phyloP scores from a whole-genome alignment of 768 basidiomycete species.

The Psilocybe cubensis region DNA sequence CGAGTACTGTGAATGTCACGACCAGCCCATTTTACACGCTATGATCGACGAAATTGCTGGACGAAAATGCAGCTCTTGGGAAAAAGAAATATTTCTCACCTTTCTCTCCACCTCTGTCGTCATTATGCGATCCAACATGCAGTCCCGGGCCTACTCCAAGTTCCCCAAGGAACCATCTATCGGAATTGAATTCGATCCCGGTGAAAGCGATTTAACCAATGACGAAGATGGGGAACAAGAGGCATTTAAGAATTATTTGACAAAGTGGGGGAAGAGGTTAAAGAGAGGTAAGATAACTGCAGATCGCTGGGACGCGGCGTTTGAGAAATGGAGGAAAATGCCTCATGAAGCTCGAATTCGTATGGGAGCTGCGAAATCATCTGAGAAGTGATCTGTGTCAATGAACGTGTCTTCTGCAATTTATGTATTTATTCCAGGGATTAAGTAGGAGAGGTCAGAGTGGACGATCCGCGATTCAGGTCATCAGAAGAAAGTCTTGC shows the following conservation, averaged over 20 bases:
- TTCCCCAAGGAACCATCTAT: constrained; percentile 27
- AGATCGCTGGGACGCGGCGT: not conserved
- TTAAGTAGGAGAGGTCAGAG: too few relatives aligned
- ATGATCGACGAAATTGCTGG: constrained; percentile 37
- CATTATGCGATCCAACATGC: not conserved
- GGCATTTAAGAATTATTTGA: constrained; percentile 25
- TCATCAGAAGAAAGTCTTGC: too few relatives aligned
- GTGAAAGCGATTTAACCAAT: not conserved
- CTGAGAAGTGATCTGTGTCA: not conserved
- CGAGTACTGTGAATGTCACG: constrained; percentile 9
- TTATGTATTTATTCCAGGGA: too few relatives aligned
- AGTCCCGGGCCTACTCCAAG: constrained; percentile 12
- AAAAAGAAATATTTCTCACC: constrained; percentile 23
- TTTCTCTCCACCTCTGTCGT: constrained; percentile 10
- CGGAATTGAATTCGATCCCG: constrained; percentile 27
- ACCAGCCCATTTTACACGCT: constrained; percentile 16
- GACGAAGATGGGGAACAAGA: constrained; percentile 13
- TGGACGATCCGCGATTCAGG: too few relatives aligned
- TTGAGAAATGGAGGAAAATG: not conserved
- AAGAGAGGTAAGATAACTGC: constrained; percentile 26
- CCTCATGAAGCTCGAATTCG: not conserved
- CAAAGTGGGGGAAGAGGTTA: constrained; percentile 28
- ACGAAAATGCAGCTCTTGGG: constrained; percentile 15
- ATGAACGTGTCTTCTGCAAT: too few relatives aligned
- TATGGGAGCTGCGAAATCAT: not conserved